These are phyloP conservation scores for Leccinum subgranulosum DNA, from an alignment of 768 basidiomycete species.

Conservation along the genomic window DNA sequence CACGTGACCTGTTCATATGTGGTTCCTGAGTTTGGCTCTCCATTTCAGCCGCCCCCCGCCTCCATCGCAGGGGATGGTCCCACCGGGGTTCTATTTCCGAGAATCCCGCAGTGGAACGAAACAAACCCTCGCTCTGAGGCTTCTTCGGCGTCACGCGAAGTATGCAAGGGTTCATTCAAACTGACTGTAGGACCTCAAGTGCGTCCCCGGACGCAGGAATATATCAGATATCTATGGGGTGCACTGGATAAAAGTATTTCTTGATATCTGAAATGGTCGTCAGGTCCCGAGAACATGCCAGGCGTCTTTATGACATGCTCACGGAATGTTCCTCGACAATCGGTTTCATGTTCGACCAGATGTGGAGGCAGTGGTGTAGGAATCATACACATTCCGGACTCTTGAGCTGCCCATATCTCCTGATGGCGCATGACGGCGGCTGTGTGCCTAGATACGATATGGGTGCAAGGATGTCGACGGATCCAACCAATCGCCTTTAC, in stretches of 20 bases:
- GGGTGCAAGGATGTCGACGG: not conserved
- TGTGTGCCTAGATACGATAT: not conserved
- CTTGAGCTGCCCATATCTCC: not conserved
- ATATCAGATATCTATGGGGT: not conserved
- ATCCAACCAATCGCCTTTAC: not conserved
- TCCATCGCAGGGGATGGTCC: not conserved
- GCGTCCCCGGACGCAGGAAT: not conserved
- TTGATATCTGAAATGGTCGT: not conserved
- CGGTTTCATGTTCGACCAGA: not conserved
- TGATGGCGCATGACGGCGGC: not conserved
- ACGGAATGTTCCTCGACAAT: not conserved
- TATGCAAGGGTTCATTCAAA: slow-evolving; percentile 7
- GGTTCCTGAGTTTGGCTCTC: not conserved
- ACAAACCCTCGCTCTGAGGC: not conserved
- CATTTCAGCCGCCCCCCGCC: not conserved
- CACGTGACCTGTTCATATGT: not conserved
- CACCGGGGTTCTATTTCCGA: not conserved
- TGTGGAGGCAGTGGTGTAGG: not conserved
- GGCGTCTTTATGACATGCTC: not conserved
- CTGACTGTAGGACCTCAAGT: slow-evolving; percentile 7
- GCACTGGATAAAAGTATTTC: not conserved
- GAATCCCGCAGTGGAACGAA: not conserved
- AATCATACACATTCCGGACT: not conserved
- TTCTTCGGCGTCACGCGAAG: not conserved
- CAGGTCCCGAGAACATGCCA: not conserved